phyloP scores from a whole-genome alignment of 306 rosid genomes.

The Vigna mungo region DNA sequence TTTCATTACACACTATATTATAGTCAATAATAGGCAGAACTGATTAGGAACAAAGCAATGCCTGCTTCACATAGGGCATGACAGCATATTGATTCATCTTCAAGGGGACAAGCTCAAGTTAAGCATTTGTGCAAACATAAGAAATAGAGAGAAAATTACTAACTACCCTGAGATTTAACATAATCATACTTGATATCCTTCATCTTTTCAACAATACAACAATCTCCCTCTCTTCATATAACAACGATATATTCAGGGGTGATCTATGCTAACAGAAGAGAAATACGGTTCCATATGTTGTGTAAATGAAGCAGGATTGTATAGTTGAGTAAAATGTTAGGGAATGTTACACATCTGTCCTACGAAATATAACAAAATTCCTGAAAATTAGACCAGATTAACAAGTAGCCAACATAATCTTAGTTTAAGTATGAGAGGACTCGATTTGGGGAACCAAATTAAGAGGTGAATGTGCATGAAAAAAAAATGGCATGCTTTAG shows the following conservation, averaged over 20 bases:
- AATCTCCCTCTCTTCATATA: neutral
- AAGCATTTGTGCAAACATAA: neutral
- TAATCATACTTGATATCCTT: neutral
- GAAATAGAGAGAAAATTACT: neutral
- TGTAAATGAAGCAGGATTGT: neutral
- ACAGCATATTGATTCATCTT: slow-evolving; percentile 4
- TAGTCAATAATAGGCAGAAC: neutral
- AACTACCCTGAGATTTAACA: neutral
- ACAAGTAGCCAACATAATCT: neutral
- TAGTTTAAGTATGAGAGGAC: neutral
- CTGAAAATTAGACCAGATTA: slow-evolving; percentile 7
- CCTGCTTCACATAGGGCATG: neutral
- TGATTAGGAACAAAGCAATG: neutral
- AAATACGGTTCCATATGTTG: neutral
- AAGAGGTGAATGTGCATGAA: slow-evolving; percentile 12
- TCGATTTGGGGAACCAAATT: neutral
- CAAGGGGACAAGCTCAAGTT: neutral
- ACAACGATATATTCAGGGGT: neutral
- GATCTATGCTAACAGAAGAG: neutral
- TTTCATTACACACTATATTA: neutral
- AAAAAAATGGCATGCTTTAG: neutral
- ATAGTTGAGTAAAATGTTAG: neutral
- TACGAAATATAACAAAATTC: neutral
- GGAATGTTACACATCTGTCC: neutral
- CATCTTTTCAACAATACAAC: neutral